These are phyloP conservation scores for Huntiella decipiens DNA, from an alignment of 2,329 filamentous ascomycete species.

Conservation along the genomic window DNA sequence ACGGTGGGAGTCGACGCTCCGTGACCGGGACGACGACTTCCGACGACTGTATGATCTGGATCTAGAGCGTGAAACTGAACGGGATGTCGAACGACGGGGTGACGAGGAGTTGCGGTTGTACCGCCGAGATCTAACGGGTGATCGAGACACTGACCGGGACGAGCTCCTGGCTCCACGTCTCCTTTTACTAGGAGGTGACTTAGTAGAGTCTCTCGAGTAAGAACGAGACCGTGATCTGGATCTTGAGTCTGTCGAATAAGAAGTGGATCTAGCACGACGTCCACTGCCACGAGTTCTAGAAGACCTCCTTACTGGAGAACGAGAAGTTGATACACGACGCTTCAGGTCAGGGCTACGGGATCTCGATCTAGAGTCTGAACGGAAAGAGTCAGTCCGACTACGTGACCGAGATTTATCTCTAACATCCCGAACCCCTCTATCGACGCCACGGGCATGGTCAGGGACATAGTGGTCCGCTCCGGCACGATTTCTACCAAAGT, in stretches of 20 bases:
- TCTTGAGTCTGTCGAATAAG: constrained; percentile 17
- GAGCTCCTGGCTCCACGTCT: constrained; percentile 5
- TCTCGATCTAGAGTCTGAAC: constrained; percentile 23
- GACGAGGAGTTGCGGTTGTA: constrained; percentile 4
- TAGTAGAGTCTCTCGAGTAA: constrained; percentile 11
- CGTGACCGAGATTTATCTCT: constrained; percentile 10
- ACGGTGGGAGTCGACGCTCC: too few relatives aligned
- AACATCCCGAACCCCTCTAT: background rate
- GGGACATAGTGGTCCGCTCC: constrained; percentile 30
- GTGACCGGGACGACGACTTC: too few relatives aligned
- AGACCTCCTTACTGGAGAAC: constrained; percentile 13
- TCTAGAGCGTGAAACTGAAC: too few relatives aligned
- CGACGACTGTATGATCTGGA: too few relatives aligned
- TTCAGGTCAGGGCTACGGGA: constrained; percentile 30
- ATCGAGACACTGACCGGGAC: background rate
- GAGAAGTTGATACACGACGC: constrained; percentile 24
- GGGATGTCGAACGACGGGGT: background rate
- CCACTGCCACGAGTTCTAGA: constrained; percentile 8
- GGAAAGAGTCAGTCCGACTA: constrained; percentile 20
- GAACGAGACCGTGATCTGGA: constrained; percentile 15
- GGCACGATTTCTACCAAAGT: constrained; percentile 22
- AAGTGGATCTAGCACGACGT: constrained; percentile 23
- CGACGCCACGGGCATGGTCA: constrained; percentile 17
- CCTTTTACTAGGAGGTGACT: constrained; percentile 9
- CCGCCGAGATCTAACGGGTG: background rate